Evolutionary conservation across 2,329 filamentous ascomycete genomes (phyloP), one percentile per base, ranked within the genome.

Genomic region (Pseudocercospora crystallina): DNA sequence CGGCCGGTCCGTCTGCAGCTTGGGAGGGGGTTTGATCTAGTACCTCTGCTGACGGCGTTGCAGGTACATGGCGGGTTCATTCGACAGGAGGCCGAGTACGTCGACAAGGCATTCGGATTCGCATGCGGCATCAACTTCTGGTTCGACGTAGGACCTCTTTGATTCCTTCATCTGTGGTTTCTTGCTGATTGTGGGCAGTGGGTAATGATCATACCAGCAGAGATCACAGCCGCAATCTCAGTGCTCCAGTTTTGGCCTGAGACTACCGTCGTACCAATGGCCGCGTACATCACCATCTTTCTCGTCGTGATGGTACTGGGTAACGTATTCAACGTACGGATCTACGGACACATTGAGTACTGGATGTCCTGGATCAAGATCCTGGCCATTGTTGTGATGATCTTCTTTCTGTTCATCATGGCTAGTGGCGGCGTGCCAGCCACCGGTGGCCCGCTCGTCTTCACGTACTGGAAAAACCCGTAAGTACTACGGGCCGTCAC

Each of bases 341-440:
- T 65, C 0, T 69, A 70, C 26, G 67, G 67, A 8, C 60, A 65
- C 11, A 56, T 67, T 13, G 65, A 69, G 30, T 66, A 65, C 40
- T 58, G 52, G n/a, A 64, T 69, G 56, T 65, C 61, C 5, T 68
- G 66, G 36, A 52, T 66, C 49, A 68, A 69, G 48, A 62, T 63
- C 15, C 15, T 63, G 11, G 65, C 66, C 4, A 58, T 69, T 9
- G 39, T 69, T 11, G 56, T 63, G 26, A 65, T 68, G 61, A 69
- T 69, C 9, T 65, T 61, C 40, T 68, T 68, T 51, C 60, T 68
- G 57, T 65, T 69, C 42, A 68, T 69, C 51, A 69, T 69, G 65
- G 66, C 66, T 5, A 67, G 62, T 2, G 67, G 67, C 7, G 67
- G 67, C 1, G 63, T 69, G 35, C 29, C 62, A 10, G 65, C 63